Base-by-base conservation (phyloP, 1,139 yeast species). In the Sugiyamaella neomexicana region DNA sequence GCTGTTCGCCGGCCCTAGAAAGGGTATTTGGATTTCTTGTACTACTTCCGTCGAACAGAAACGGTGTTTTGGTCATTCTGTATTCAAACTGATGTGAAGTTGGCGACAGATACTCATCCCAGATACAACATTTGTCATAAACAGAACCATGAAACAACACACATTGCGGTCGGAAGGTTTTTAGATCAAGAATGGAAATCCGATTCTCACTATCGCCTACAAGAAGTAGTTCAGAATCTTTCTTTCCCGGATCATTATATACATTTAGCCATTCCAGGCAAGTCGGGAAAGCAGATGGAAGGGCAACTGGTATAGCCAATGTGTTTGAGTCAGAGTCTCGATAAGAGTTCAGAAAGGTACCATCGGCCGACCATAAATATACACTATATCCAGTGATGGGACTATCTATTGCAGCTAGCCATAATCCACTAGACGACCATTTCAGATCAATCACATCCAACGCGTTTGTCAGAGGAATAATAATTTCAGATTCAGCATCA, bases 301-400 rank as follows among this genome's bases (percentile, higher is more conserved):
- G 46, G 12, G 13, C 23, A 5, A 10, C 3, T n/a, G 36, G 34
- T 5, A 65, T 60, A 25, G 25, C 23, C 9, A 38, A 44, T 29
- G 46, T 32, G 17, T 38, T 42, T 2, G 31, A 23, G 2, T 29
- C 34, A 9, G 59, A 59, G 7, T 64, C 64, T 29, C 54, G 34
- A 40, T 61, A 61, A 7, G 52, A 52, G 27, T 58, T 53, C 1
- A 62, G 36, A 7, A 52, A 55, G 8, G 59, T 53, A 1, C 66
- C 66, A 17, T 56, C 61, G 2, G 56, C 52, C 0, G 59, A 54
- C 58, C 61, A 65, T 7, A 65, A 36, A 16, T 55, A 52, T 9
- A 64, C 66, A 9, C 59, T 54, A 50, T 61, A 63, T 5, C 69
- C 69, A 17, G 59, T 49, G 4, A 58, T 62, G 9, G 65, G 63